phyloP scores from a whole-genome alignment of 2,329 filamentous ascomycete species.

The Talaromyces sp. region DNA sequence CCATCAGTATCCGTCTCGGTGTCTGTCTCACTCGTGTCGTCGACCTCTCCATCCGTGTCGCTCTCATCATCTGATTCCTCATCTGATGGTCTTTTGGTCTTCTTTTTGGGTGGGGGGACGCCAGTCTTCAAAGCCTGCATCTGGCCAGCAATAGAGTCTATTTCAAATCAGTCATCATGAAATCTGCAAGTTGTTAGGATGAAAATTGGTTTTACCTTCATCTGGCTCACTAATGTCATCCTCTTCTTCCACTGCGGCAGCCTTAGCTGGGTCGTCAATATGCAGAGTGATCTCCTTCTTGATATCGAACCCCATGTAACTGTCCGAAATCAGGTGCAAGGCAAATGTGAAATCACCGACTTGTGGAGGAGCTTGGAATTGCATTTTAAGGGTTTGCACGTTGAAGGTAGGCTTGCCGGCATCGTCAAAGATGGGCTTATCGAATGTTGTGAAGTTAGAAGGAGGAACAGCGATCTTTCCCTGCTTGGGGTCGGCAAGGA shows the following conservation, averaged over 20 bases:
- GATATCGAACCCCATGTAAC: slow-evolving; percentile 89
- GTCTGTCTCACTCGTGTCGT: slow-evolving; percentile 55
- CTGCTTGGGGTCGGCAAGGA: slow-evolving; percentile 89
- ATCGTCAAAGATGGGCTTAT: slow-evolving; percentile 78
- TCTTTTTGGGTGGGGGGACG: slow-evolving; percentile 56
- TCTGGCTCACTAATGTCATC: slow-evolving; percentile 98
- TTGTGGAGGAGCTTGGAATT: slow-evolving; percentile 92
- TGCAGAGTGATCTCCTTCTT: slow-evolving; percentile 85
- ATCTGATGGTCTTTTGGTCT: slow-evolving; percentile 49
- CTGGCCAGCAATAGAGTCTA: slow-evolving; percentile 85
- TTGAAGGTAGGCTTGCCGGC: slow-evolving; percentile 85
- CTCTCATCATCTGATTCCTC: slow-evolving; percentile 62
- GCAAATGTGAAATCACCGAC: slow-evolving; percentile 91
- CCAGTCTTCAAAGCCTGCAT: slow-evolving; percentile 81
- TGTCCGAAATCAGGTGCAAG: slow-evolving; percentile 90
- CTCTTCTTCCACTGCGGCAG: slow-evolving; percentile 72
- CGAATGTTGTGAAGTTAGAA: slow-evolving; percentile 90
- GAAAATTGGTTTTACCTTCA: slow-evolving; percentile 64
- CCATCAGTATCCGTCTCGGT: slow-evolving; percentile 79
- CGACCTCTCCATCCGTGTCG: slow-evolving; percentile 61
- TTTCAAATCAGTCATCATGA: neutral
- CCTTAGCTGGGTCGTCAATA: slow-evolving; percentile 85
- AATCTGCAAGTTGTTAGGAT: slow-evolving; percentile 1
- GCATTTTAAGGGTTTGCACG: slow-evolving; percentile 93
- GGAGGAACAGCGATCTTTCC: slow-evolving; percentile 95